These are phyloP conservation scores for Coemansia sp. DNA, from an alignment of 192 early-diverging fungal species.

Conservation along the genomic window DNA sequence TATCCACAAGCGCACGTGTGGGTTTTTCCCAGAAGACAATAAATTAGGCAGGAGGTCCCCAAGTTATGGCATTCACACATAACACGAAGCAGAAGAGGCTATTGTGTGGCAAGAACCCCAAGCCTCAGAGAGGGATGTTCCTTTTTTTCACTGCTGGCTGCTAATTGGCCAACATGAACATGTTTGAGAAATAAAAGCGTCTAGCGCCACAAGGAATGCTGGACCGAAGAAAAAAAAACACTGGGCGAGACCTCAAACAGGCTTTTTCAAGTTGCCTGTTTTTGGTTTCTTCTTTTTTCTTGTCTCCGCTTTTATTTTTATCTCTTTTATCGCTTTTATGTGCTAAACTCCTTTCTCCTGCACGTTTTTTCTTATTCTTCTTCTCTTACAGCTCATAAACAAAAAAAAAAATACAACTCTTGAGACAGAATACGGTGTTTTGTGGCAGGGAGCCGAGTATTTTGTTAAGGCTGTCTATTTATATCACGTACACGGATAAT, in stretches of 20 bases:
- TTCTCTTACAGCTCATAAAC: no score
- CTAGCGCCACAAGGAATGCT: neutral
- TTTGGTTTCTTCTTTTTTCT: constrained; percentile 6
- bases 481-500: constrained; percentile 5
- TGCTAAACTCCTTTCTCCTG: constrained; percentile 1
- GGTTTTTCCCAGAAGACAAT: neutral
- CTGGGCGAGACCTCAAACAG: no score
- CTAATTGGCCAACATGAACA: no score
- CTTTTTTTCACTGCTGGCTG: no score
- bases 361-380: constrained; percentile 2
- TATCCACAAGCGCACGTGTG: neutral
- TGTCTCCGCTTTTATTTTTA: constrained; percentile 11
- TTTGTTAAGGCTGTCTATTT: neutral
- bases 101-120: no score
- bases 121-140: no score
- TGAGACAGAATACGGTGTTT: no score
- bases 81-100: no score
- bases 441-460: neutral
- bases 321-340: neutral
- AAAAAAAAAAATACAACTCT: no score
- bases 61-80: no score
- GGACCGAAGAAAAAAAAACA: neutral
- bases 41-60: no score
- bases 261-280: no score
- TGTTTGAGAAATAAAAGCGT: neutral